A percentile compares a stretch with the other conserved stretches of the same genome.
Evolutionary conservation across 2,329 filamentous ascomycete genomes (phyloP).

Genomic region (Xylaria sp.): DNA sequence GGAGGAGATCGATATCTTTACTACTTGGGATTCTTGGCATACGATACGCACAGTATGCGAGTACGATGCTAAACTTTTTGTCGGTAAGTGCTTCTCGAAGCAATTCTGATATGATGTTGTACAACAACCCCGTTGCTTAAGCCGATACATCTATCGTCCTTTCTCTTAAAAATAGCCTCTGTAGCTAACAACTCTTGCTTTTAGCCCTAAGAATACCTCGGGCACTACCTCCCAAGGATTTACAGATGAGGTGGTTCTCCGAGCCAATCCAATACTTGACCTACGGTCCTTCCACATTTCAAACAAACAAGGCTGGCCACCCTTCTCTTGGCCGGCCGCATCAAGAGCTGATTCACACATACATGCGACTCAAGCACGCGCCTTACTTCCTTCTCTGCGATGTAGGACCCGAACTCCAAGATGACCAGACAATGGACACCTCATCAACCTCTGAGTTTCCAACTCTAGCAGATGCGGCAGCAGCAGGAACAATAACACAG

Average conservation of each 20-base stretch:
- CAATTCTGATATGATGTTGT: conserved; percentile 1
- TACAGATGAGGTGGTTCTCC: conserved; percentile 72
- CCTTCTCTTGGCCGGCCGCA: conserved; percentile 67
- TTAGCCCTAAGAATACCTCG: conserved; percentile 63
- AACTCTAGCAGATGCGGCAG: conserved; percentile 69
- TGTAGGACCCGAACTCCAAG: conserved; percentile 56
- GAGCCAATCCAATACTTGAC: conserved; percentile 70
- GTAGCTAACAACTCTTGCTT: conserved; percentile 1
- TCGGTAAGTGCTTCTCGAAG: conserved; percentile 67
- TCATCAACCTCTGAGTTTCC: conserved; percentile 65
- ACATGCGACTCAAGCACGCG: conserved; percentile 67
- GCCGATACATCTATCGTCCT: neutral
- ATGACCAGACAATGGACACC: conserved; percentile 43
- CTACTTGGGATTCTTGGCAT: conserved; percentile 94
- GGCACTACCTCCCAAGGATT: conserved; percentile 61
- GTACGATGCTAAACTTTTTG: conserved; percentile 79
- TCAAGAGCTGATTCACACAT: conserved; percentile 64
- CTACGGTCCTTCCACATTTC: conserved; percentile 59
- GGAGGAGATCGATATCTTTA: conserved; percentile 71
- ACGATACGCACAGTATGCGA: conserved; percentile 82
- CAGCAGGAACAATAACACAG: conserved; percentile 45
- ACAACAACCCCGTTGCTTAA: neutral
- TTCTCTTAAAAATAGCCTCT: neutral
- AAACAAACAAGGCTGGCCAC: conserved; percentile 64
- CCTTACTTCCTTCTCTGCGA: conserved; percentile 70